Conservation (phyloP, 768 basidiomycete genomes). For the Gymnopilus dilepis region DNA sequence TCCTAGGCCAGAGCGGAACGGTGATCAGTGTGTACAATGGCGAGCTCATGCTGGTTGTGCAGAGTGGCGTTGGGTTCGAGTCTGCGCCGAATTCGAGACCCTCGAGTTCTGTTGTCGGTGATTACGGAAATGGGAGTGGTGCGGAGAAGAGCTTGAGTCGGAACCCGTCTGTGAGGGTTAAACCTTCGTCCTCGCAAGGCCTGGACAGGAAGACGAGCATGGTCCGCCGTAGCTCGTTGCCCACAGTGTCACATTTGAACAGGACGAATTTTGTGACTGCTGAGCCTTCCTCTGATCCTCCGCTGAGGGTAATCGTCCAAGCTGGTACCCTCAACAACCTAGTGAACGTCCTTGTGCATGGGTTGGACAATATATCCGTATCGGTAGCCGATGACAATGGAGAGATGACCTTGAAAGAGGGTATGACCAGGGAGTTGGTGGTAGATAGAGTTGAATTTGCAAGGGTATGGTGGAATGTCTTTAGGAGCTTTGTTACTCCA, state of each 20-base stretch:
- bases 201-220: constrained; percentile 80
- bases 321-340: constrained; percentile 79
- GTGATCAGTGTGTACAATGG: constrained; percentile 77
- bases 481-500: constrained; percentile 82
- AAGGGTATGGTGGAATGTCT: constrained; percentile 82
- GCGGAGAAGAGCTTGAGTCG: constrained; percentile 54
- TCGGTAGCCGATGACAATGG: constrained; percentile 88
- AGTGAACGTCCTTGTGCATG: constrained; percentile 78
- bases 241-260: constrained; percentile 71
- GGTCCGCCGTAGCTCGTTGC: constrained; percentile 77
- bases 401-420: constrained; percentile 78
- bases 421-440: constrained; percentile 72
- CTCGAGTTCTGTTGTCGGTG: constrained; percentile 59
- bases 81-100: constrained; percentile 55
- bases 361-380: constrained; percentile 76
- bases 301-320: constrained; percentile 76
- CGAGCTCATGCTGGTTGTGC: constrained; percentile 74
- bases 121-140: neutral
- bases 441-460: constrained; percentile 79
- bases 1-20: constrained; percentile 63
- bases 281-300: constrained; percentile 71
- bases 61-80: constrained; percentile 50
- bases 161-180: constrained; percentile 79
- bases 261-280: constrained; percentile 60
- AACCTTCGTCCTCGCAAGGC: constrained; percentile 67